Evolutionary conservation across 2,329 filamentous ascomycete species (phyloP).

Genomic region (Chaetomiaceae sp.): DNA sequence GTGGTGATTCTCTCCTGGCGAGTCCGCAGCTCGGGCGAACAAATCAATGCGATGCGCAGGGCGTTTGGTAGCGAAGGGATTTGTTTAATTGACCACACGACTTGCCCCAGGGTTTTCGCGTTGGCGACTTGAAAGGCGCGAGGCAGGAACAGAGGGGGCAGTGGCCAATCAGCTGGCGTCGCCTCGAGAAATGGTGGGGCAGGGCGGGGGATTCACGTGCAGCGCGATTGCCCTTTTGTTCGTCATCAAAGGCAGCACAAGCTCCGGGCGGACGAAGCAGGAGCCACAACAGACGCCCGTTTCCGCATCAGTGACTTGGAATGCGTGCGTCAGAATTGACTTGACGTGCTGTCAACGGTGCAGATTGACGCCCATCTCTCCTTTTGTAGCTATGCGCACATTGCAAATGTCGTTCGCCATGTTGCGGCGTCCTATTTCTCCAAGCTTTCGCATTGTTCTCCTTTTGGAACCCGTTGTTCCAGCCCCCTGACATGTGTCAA

Average conservation of each 20-base stretch:
- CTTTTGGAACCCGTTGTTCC: no score
- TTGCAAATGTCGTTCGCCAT: no score
- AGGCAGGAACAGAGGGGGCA: constrained; percentile 15
- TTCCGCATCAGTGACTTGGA: no score
- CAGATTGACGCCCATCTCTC: no score
- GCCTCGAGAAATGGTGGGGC: constrained; percentile 6
- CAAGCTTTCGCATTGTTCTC: no score
- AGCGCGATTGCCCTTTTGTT: constrained; percentile 7
- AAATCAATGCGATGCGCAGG: constrained; percentile 3
- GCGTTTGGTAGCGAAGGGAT: constrained; percentile 7
- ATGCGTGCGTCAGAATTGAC: no score
- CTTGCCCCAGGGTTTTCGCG: constrained; percentile 22
- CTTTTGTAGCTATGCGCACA: no score
- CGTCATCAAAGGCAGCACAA: constrained; percentile 9
- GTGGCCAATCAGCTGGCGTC: constrained; percentile 14
- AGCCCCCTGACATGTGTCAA: no score
- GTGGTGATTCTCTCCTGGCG: neutral
- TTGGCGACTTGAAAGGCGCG: constrained; percentile 22
- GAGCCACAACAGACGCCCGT: no score
- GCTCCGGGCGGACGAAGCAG: no score
- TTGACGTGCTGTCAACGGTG: no score
- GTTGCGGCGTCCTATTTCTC: no score
- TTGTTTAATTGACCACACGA: constrained; percentile 24
- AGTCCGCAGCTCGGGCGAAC: neutral
- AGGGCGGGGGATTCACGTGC: constrained; percentile 20